Base-by-base conservation (phyloP, 768 basidiomycete genomes). In the Clitopilus passeckerianus region DNA sequence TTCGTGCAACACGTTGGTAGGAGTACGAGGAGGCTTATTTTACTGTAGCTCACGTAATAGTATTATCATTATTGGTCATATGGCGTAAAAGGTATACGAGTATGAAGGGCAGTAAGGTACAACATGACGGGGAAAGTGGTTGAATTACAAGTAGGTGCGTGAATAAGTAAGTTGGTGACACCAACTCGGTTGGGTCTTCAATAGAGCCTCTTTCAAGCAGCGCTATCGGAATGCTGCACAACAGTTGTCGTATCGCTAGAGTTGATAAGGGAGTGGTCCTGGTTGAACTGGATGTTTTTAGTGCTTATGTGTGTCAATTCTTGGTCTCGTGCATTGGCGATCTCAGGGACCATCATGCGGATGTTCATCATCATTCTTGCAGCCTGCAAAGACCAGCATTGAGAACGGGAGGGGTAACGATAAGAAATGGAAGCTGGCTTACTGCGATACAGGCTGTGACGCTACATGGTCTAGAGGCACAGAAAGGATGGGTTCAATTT, bases 1-100 rank as follows among this genome's bases (percentile, higher is more conserved):
- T 94, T 61, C 81, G 90, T 56, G 70, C 91, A 37, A 64, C 63
- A 18, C 27, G 54, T 16, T 37, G 24, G n/a, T 55, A 24, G 23
- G 12, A 4, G 37, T 12, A 41, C 5, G 37, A 5, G 37, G 15
- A 41, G 37, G 37, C 37, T 15, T 18, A 41, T 15, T 41, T 2
- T 41, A 30, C 27, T 30, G 7, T 30, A 3, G 7, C 7, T 7
- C 27, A 30, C 27, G 7, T 30, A 30, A 30, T 30, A 4, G 7
- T 30, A 30, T 30, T 30, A 30, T 30, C 27, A 30, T 30, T 30
- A 30, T 30, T 7, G 27, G 3, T 30, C 27, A 30, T 30, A 30
- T 30, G 27, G 27, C 27, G 27, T 30, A 30, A 30, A 30, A 30
- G 27, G 7, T 30, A 7, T 30, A 30, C 27, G 27, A 30, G 27